phyloP scores from a whole-genome alignment of 2,329 filamentous ascomycete genomes.

The Coniella vitis region DNA sequence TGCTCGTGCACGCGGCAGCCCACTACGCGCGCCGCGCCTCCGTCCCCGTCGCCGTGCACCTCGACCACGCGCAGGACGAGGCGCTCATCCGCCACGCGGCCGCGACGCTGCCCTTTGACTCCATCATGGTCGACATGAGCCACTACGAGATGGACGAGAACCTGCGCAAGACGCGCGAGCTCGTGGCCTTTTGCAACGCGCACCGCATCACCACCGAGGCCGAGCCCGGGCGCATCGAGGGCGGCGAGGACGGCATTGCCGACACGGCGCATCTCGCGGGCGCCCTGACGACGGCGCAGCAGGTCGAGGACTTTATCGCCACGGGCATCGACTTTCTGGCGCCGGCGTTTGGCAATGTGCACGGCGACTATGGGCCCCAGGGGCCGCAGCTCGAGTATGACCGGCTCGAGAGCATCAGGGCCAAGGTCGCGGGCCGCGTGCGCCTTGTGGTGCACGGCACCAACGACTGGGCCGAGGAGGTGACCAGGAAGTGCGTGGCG shows the following conservation, averaged over 20 bases:
- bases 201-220: constrained; percentile 61
- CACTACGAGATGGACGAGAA: constrained; percentile 65
- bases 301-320: constrained; percentile 62
- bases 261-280: constrained; percentile 46
- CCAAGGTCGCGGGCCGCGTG: constrained; percentile 37
- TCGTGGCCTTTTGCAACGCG: constrained; percentile 55
- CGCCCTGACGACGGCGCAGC: constrained; percentile 57
- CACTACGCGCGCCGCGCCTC: constrained; percentile 41
- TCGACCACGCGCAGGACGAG: constrained; percentile 56
- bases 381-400: constrained; percentile 58
- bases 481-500: constrained; percentile 37
- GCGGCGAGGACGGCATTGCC: constrained; percentile 64
- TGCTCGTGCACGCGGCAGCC: constrained; percentile 44
- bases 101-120: constrained; percentile 53
- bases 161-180: constrained; percentile 50
- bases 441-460: constrained; percentile 42
- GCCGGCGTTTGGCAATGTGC: constrained; percentile 70
- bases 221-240: constrained; percentile 52
- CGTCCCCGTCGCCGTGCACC: constrained; percentile 51
- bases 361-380: constrained; percentile 63
- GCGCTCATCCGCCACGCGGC: constrained; percentile 49
- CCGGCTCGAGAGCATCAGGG: constrained; percentile 35
- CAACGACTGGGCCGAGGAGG: constrained; percentile 38
- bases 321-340: constrained; percentile 70
- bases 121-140: constrained; percentile 69